Evolutionary conservation across 2,329 filamentous ascomycete genomes (phyloP).

Genomic region (Curvularia sp.): DNA sequence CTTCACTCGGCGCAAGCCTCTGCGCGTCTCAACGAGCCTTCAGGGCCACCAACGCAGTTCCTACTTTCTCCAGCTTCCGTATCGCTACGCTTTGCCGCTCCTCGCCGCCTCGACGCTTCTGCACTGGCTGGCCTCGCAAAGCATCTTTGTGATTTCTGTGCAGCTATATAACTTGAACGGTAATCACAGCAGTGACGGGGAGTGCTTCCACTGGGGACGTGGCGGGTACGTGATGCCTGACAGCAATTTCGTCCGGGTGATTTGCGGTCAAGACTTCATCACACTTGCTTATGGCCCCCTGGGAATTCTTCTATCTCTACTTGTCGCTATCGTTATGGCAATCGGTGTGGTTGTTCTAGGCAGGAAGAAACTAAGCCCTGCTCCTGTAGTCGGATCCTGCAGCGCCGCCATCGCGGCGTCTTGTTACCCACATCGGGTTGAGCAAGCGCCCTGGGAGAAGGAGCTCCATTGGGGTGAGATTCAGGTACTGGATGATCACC

Average conservation of each 20-base stretch:
- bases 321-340: background rate
- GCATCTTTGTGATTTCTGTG: constrained; percentile 50
- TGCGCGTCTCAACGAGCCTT: constrained; percentile 49
- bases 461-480: background rate
- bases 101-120: constrained; percentile 40
- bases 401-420: background rate
- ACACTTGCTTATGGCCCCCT: background rate
- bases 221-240: background rate
- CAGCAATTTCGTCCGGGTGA: background rate
- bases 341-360: background rate
- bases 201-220: background rate
- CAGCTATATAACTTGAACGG: constrained; percentile 22
- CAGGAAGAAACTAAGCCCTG: background rate
- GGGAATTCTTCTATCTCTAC: background rate
- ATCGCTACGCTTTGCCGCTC: constrained; percentile 48
- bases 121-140: constrained; percentile 55
- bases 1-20: constrained; percentile 35
- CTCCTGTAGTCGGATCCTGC: background rate
- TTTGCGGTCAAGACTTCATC: background rate
- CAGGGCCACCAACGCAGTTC: constrained; percentile 46
- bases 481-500: background rate
- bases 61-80: constrained; percentile 53
- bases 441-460: background rate
- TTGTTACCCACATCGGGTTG: background rate
- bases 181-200: background rate